phyloP scores from a whole-genome alignment of 495 filamentous ascomycete species.

The Penicillium cosmopolitanum region DNA sequence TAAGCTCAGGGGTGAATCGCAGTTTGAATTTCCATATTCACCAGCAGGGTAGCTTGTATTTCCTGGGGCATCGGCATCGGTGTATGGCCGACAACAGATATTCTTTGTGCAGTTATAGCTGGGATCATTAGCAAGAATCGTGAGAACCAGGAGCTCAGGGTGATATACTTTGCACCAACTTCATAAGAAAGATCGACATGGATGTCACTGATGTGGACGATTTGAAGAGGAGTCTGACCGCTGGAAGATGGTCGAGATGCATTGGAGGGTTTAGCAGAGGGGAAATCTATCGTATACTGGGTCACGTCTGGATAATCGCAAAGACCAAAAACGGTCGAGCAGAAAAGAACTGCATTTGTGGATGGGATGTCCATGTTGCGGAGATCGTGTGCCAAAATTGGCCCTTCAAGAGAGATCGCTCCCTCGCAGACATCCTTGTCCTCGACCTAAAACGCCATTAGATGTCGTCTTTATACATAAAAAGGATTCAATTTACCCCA shows the following conservation, averaged over 20 bases:
- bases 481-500: conserved; percentile 29
- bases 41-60: conserved; percentile 48
- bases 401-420: conserved; percentile 48
- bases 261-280: conserved; percentile 43
- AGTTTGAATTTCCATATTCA: conserved; percentile 49
- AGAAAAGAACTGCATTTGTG: conserved; percentile 51
- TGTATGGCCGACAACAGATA: conserved; percentile 59
- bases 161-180: conserved; percentile 40
- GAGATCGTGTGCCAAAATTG: conserved; percentile 51
- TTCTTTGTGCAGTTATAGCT: conserved; percentile 54
- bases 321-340: conserved; percentile 51
- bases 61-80: conserved; percentile 45
- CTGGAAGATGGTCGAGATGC: conserved; percentile 45
- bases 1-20: conserved; percentile 53
- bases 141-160: neutral
- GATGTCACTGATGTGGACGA: conserved; percentile 59
- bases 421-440: conserved; percentile 55
- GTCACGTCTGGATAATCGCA: conserved; percentile 50
- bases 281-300: conserved; percentile 45
- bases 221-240: conserved; percentile 46
- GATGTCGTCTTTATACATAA: neutral
- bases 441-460: conserved; percentile 26
- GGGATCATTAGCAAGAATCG: neutral
- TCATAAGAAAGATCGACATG: conserved; percentile 57
- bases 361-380: conserved; percentile 49